phyloP scores from a whole-genome alignment of 148 eudicot genomes.

The Dysphania ambrosioides region DNA sequence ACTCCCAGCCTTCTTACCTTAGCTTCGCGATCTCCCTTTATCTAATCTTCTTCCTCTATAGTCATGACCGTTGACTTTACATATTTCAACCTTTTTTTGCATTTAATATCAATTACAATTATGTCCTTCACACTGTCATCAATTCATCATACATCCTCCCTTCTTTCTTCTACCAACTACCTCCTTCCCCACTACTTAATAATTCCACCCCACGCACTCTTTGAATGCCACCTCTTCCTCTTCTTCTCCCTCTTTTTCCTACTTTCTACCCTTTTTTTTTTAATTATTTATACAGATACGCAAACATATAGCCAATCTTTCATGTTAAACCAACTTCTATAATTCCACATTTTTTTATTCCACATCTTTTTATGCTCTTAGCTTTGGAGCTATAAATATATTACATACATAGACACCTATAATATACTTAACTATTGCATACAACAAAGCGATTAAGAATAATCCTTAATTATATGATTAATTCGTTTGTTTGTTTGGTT shows the following conservation, averaged over 20 bases:
- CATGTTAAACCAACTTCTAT: conserved; percentile 15
- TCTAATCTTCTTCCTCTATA: not conserved
- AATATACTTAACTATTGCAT: conserved; percentile 7
- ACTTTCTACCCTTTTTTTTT: not conserved
- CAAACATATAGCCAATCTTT: not conserved
- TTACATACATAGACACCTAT: not conserved
- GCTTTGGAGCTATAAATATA: not conserved
- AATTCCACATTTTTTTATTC: not conserved
- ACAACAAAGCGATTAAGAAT: conserved; percentile 2
- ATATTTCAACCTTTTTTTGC: too few species aligned
- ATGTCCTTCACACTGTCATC: not conserved
- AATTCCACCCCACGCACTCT: conserved; percentile 38
- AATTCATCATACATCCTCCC: too few species aligned
- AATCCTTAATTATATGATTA: not conserved
- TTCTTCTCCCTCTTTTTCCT: not conserved
- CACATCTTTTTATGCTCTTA: not conserved
- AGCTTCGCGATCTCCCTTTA: not conserved
- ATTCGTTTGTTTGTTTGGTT: not conserved
- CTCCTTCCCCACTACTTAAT: conserved; percentile 16
- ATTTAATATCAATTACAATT: not conserved
- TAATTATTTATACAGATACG: not conserved
- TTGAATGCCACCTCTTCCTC: conserved; percentile 42
- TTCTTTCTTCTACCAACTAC: conserved; percentile 18
- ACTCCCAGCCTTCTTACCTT: not conserved
- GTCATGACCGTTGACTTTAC: conserved; percentile 1